These are phyloP conservation scores for Solanum ossicruentum DNA, from an alignment of 257 asterid genomes.

Conservation along the genomic window DNA sequence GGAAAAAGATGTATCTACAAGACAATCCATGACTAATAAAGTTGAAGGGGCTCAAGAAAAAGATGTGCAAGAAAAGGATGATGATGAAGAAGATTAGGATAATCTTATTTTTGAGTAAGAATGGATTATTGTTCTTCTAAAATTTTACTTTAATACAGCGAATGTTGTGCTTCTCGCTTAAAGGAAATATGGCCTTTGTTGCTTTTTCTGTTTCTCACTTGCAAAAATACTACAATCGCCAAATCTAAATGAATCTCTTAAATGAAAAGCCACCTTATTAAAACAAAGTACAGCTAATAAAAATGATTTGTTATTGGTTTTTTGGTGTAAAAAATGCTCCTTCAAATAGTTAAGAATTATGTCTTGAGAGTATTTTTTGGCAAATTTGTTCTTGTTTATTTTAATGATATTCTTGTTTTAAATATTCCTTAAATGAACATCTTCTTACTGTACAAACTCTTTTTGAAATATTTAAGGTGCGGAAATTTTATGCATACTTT, in stretches of 20 bases:
- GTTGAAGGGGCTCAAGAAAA: too few species aligned
- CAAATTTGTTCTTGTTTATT: too few species aligned
- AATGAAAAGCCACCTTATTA: not conserved
- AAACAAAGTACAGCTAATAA: not conserved
- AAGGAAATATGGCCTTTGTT: too few species aligned
- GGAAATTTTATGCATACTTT: not conserved
- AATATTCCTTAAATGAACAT: too few species aligned
- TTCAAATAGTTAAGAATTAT: too few species aligned
- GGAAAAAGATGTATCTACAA: not conserved
- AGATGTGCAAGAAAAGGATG: not conserved
- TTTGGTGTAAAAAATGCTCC: too few species aligned
- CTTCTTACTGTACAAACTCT: too few species aligned
- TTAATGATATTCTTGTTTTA: too few species aligned
- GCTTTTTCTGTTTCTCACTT: too few species aligned
- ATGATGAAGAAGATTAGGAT: not conserved
- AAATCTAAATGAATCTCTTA: not conserved
- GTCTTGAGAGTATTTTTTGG: not conserved
- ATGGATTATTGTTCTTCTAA: too few species aligned
- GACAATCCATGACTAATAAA: not conserved
- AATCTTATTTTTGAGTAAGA: not conserved
- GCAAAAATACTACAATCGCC: not conserved
- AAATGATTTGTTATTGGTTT: not conserved
- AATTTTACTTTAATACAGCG: too few species aligned
- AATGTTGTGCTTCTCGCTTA: not conserved
- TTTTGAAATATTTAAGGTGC: too few species aligned